phyloP scores from a whole-genome alignment of 306 rosid species.

The Lagenaria siceraria region DNA sequence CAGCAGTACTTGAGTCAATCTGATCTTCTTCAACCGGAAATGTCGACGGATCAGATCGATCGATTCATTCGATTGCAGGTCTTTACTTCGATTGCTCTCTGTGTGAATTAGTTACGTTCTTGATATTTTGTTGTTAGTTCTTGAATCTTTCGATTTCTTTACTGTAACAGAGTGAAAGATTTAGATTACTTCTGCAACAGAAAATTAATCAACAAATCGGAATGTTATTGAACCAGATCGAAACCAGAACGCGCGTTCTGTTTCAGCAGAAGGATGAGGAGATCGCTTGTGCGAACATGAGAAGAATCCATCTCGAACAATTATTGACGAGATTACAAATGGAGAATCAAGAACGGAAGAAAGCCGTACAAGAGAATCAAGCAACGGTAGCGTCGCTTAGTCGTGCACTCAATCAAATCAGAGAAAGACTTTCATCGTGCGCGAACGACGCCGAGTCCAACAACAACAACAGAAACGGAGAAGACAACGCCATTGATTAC shows the following conservation, averaged over 20 bases:
- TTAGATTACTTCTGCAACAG: conserved; percentile 30
- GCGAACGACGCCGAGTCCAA: conserved; percentile 45
- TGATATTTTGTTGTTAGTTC: neutral
- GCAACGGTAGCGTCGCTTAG: conserved; percentile 26
- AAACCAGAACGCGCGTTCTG: conserved; percentile 12
- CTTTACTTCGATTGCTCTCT: neutral
- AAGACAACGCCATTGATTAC: conserved; percentile 10
- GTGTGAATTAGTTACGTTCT: neutral
- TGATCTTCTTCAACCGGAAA: conserved; percentile 20
- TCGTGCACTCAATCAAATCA: conserved; percentile 35
- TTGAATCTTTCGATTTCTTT: neutral
- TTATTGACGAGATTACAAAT: conserved; percentile 26
- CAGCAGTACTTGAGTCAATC: neutral
- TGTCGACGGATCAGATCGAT: conserved; percentile 34
- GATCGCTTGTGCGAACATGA: conserved; percentile 26
- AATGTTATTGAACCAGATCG: conserved; percentile 22
- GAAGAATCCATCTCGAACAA: conserved; percentile 33
- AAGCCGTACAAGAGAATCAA: conserved; percentile 40
- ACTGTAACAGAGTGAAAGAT: conserved; percentile 35
- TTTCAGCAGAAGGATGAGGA: conserved; percentile 45
- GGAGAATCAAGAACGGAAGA: conserved; percentile 48
- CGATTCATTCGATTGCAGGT: conserved; percentile 48
- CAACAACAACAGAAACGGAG: conserved; percentile 22
- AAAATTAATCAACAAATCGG: conserved; percentile 31
- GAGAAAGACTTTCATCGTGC: conserved; percentile 14